A percentile compares a stretch with the other conserved stretches of the same genome.
These are phyloP conservation scores for Phoenix dactylifera DNA, from an alignment of 176 grass and related monocot genomes.

Conservation along the genomic window DNA sequence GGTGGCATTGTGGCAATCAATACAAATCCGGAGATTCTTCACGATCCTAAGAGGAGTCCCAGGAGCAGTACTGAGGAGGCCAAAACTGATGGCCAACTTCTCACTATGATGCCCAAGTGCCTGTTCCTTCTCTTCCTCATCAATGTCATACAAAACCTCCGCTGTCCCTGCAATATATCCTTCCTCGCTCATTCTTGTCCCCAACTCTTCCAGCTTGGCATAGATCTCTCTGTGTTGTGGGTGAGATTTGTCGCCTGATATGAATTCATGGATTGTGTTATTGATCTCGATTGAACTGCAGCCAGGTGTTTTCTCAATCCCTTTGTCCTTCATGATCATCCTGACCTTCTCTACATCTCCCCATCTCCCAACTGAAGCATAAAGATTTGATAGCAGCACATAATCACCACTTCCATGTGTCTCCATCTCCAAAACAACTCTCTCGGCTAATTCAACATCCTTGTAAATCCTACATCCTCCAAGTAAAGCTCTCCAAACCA, in stretches of 20 bases:
- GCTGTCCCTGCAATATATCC: neutral
- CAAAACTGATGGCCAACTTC: slow-evolving; percentile 2
- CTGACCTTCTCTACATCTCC: slow-evolving; percentile 6
- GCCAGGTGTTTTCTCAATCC: neutral
- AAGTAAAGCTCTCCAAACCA: slow-evolving; percentile 19
- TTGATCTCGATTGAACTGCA: slow-evolving; percentile 12
- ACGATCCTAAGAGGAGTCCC: neutral
- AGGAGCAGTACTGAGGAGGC: neutral
- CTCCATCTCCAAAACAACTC: too few species aligned
- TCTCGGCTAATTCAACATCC: slow-evolving; percentile 1
- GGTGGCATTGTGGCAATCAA: too few species aligned
- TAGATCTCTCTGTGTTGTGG: too few species aligned
- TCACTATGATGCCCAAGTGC: slow-evolving; percentile 3
- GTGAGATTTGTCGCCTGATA: too few species aligned
- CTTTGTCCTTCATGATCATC: slow-evolving; percentile 18
- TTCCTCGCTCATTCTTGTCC: too few species aligned
- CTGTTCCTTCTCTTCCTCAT: slow-evolving; percentile 1
- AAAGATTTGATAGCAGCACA: slow-evolving; percentile 15
- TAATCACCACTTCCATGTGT: slow-evolving; percentile 3
- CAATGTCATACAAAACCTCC: neutral
- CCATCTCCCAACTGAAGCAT: slow-evolving; percentile 7
- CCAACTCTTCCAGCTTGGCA: too few species aligned
- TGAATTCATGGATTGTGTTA: slow-evolving; percentile 9
- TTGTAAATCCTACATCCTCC: slow-evolving; percentile 16
- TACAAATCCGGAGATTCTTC: too few species aligned